Percentiles rank a stretch among this genome's conserved stretches.
Conservation (phyloP, 2,329 filamentous ascomycete genomes). For the Rugonectria rugulosa region DNA sequence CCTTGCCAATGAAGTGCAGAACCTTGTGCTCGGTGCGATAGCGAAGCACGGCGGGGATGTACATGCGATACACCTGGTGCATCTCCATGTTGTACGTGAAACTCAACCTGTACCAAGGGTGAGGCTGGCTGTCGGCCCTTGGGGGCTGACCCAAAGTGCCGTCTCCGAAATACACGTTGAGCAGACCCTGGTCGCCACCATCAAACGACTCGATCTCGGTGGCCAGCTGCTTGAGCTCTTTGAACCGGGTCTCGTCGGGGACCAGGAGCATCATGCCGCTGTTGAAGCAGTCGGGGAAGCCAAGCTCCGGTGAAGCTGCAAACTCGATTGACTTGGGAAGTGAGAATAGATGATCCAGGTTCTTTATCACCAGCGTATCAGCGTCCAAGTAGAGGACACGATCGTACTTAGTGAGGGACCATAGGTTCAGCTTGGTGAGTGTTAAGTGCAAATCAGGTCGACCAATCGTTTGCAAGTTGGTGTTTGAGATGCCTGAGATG, state of each 20-base stretch:
- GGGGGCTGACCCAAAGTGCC: neutral
- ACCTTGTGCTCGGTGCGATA: constrained; percentile 2
- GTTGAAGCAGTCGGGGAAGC: constrained; percentile 11
- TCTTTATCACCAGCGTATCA: neutral
- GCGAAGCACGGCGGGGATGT: neutral
- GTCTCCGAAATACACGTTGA: constrained; percentile 3
- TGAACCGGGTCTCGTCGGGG: neutral
- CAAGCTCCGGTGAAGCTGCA: neutral
- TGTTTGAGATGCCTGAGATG: neutral
- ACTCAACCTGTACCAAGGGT: neutral
- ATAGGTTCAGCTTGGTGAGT: constrained; percentile 2
- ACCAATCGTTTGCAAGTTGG: neutral
- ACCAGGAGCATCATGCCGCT: constrained; percentile 3
- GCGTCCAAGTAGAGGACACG: neutral
- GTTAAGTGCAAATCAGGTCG: neutral
- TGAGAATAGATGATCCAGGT: neutral
- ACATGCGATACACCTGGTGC: constrained; percentile 1
- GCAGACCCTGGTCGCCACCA: constrained; percentile 2
- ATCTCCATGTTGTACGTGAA: constrained; percentile 7
- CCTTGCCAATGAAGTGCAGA: constrained; percentile 6
- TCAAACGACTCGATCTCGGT: neutral
- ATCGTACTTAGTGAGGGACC: neutral
- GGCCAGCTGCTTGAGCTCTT: neutral
- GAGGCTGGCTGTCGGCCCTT: neutral
- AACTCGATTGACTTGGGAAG: neutral